phyloP scores from a whole-genome alignment of 1,284 basidiomycete species.

The Sutorius eximius region DNA sequence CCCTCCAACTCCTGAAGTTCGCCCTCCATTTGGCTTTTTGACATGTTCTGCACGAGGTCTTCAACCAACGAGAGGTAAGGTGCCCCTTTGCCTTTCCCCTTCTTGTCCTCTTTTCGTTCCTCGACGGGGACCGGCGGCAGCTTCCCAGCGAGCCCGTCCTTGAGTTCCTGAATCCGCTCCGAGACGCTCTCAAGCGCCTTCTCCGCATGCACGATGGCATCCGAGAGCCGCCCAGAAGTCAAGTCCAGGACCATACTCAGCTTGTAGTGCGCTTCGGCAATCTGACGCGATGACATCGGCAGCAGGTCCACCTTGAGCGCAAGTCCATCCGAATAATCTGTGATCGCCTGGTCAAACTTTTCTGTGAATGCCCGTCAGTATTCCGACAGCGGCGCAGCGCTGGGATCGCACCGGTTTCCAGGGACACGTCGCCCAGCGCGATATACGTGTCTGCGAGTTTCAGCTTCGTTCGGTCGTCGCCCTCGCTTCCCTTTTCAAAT shows the following conservation, averaged over 20 bases:
- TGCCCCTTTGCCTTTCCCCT: constrained; percentile 52
- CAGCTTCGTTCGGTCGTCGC: constrained; percentile 60
- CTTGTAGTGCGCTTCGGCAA: constrained; percentile 89
- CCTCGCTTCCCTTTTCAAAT: constrained; percentile 66
- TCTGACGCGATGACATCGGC: constrained; percentile 77
- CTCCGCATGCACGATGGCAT: constrained; percentile 78
- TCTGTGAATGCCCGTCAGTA: constrained; percentile 47
- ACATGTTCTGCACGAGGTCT: constrained; percentile 60
- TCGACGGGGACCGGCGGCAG: constrained; percentile 25
- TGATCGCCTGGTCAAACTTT: constrained; percentile 89
- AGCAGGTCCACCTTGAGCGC: constrained; percentile 69
- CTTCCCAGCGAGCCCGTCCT: constrained; percentile 50
- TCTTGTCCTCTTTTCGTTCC: constrained; percentile 41
- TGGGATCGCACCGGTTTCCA: constrained; percentile 72
- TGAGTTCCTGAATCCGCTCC: constrained; percentile 64
- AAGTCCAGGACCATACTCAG: constrained; percentile 87
- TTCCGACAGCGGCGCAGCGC: background rate
- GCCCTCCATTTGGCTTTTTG: constrained; percentile 63
- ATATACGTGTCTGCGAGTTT: constrained; percentile 86
- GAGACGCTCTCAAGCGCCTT: constrained; percentile 76
- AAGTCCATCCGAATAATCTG: constrained; percentile 77
- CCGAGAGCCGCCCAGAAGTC: constrained; percentile 74
- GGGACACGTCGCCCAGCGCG: constrained; percentile 81
- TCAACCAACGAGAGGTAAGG: constrained; percentile 45
- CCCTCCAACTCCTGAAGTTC: constrained; percentile 77